These are phyloP conservation scores for Ceratobasidium theobromae DNA, from an alignment of 1,284 basidiomycete species.

Conservation along the genomic window DNA sequence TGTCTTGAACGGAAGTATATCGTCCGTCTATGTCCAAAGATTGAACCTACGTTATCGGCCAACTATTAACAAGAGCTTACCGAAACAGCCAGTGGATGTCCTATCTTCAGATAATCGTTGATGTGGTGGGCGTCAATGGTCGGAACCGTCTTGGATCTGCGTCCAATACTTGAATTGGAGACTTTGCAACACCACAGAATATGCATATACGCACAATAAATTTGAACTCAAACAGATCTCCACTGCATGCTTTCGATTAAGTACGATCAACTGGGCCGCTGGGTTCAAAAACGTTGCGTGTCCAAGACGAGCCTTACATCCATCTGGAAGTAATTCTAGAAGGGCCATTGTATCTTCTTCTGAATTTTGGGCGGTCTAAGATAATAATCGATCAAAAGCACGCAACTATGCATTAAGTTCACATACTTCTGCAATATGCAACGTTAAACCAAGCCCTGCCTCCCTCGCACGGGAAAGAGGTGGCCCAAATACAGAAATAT, in stretches of 20 bases:
- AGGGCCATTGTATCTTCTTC: slow-evolving; percentile 61
- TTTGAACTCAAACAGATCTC: slow-evolving; percentile 85
- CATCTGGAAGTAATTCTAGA: slow-evolving; percentile 56
- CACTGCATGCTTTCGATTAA: slow-evolving; percentile 61
- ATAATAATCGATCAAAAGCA: background rate
- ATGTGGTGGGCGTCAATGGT: slow-evolving; percentile 71
- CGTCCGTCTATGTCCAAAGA: slow-evolving; percentile 64
- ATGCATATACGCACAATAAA: slow-evolving; percentile 54
- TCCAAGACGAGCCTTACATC: slow-evolving; percentile 54
- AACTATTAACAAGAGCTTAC: slow-evolving; percentile 49
- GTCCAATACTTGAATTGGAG: background rate
- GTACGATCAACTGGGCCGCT: slow-evolving; percentile 58
- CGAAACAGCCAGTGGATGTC: slow-evolving; percentile 73
- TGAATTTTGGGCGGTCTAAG: slow-evolving; percentile 55
- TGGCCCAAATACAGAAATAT: slow-evolving; percentile 55
- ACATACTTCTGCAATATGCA: slow-evolving; percentile 78
- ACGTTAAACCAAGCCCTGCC: slow-evolving; percentile 64
- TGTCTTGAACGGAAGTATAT: slow-evolving; percentile 72
- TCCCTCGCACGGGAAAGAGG: slow-evolving; percentile 58
- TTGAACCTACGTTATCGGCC: background rate
- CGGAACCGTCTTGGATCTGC: slow-evolving; percentile 67
- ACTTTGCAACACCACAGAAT: background rate
- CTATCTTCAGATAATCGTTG: slow-evolving; percentile 58
- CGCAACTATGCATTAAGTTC: background rate
- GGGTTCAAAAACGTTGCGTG: slow-evolving; percentile 80